phyloP scores from a whole-genome alignment of 2,329 filamentous ascomycete genomes.

The Fusarium annulatum region DNA sequence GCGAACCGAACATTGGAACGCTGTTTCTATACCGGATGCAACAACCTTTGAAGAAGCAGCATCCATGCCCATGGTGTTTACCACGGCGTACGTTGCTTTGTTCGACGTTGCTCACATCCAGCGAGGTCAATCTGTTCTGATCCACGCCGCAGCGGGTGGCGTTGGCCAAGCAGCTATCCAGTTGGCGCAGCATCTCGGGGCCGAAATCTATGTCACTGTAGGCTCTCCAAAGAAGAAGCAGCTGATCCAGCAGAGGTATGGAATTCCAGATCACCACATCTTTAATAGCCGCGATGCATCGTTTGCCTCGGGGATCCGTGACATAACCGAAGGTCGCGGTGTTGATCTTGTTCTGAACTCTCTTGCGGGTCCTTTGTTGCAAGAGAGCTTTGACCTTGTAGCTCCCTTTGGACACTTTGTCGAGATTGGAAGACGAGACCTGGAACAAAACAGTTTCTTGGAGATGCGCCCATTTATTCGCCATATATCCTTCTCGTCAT shows the following conservation, averaged over 20 bases:
- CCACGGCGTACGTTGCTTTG: conserved; percentile 19
- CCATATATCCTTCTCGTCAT: neutral
- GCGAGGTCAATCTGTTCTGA: conserved; percentile 44
- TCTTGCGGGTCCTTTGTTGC: neutral
- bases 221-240: conserved; percentile 43
- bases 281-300: neutral
- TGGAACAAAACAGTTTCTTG: neutral
- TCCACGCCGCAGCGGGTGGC: conserved; percentile 34
- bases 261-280: neutral
- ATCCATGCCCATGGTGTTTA: conserved; percentile 10
- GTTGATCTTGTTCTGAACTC: neutral
- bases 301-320: neutral
- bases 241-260: neutral
- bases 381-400: neutral
- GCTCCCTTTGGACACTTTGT: neutral
- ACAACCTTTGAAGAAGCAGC: conserved; percentile 10
- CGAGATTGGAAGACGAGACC: neutral
- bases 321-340: neutral
- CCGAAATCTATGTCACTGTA: conserved; percentile 48
- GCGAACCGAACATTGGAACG: neutral
- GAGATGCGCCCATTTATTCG: neutral
- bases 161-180: conserved; percentile 47
- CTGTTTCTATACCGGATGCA: neutral
- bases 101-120: neutral
- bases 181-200: conserved; percentile 33